These are phyloP conservation scores for Suhomyces bokatorum DNA, from an alignment of 1,139 yeast species.

Conservation along the genomic window DNA sequence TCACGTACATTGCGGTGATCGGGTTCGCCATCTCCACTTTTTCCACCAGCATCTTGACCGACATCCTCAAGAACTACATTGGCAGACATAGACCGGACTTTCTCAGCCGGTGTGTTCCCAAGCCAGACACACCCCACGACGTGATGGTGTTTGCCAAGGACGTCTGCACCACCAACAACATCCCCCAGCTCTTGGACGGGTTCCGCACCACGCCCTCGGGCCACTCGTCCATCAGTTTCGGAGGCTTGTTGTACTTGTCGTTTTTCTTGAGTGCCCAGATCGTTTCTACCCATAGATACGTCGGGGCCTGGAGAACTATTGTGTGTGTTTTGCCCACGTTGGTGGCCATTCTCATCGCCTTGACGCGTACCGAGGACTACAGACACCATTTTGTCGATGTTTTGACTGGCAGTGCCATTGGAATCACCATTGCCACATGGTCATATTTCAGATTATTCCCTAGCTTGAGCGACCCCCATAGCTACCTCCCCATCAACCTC, in stretches of 20 bases:
- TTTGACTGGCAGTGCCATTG: slow-evolving; percentile 57
- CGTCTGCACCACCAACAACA: slow-evolving; percentile 58
- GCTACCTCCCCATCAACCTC: slow-evolving; percentile 29
- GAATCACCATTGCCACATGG: slow-evolving; percentile 40
- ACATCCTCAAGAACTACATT: slow-evolving; percentile 63
- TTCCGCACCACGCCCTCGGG: slow-evolving; percentile 81
- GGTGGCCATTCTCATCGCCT: slow-evolving; percentile 65
- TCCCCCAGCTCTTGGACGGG: slow-evolving; percentile 56
- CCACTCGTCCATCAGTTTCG: slow-evolving; percentile 64
- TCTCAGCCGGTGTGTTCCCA: slow-evolving; percentile 66
- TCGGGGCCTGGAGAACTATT: slow-evolving; percentile 58
- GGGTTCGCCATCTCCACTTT: slow-evolving; percentile 43
- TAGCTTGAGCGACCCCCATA: slow-evolving; percentile 16
- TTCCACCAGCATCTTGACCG: slow-evolving; percentile 47
- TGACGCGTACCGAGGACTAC: slow-evolving; percentile 75
- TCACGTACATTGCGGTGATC: slow-evolving; percentile 40
- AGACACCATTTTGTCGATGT: slow-evolving; percentile 78
- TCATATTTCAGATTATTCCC: slow-evolving; percentile 44
- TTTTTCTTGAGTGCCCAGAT: slow-evolving; percentile 69
- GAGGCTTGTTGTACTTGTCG: slow-evolving; percentile 64
- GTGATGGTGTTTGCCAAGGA: slow-evolving; percentile 54
- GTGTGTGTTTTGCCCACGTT: slow-evolving; percentile 40
- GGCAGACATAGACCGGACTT: slow-evolving; percentile 83
- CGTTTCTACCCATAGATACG: slow-evolving; percentile 31
- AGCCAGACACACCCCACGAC: slow-evolving; percentile 46